Evolutionary conservation across 2,329 filamentous ascomycete species (phyloP).

Genomic region (Ophiostoma sp.): DNA sequence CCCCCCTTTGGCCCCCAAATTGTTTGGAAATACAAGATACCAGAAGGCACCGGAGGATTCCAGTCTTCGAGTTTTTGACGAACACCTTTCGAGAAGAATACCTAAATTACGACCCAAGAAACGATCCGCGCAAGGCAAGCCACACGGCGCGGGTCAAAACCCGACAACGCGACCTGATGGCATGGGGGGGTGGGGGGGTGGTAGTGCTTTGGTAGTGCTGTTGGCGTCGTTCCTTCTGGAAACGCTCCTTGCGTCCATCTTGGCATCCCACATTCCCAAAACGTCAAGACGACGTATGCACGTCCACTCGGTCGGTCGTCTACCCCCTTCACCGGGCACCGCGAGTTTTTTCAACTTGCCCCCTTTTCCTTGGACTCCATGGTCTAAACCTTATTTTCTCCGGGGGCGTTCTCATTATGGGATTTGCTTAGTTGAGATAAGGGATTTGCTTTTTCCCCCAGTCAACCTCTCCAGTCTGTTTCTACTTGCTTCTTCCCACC

Average conservation of each 20-base stretch:
- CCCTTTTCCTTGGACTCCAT: background rate
- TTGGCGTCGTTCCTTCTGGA: background rate
- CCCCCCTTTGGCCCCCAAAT: too few relatives aligned
- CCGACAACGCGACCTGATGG: background rate
- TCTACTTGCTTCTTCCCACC: background rate
- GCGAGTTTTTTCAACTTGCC: constrained; percentile 3
- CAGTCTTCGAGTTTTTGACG: too few relatives aligned
- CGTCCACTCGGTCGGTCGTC: background rate
- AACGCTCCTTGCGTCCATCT: background rate
- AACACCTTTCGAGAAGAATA: background rate
- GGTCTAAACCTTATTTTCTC: background rate
- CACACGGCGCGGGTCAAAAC: background rate
- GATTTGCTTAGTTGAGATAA: constrained; percentile 1
- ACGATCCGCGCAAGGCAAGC: background rate
- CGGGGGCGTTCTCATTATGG: background rate
- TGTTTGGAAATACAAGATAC: background rate
- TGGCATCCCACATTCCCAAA: background rate
- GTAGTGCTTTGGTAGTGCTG: background rate
- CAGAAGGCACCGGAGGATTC: background rate
- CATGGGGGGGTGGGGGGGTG: background rate
- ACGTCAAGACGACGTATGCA: background rate
- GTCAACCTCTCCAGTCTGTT: background rate
- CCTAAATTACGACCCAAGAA: background rate
- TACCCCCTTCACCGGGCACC: background rate
- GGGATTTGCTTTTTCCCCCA: background rate